phyloP scores from a whole-genome alignment of 129 eudicot genomes.

The Centella asiatica region DNA sequence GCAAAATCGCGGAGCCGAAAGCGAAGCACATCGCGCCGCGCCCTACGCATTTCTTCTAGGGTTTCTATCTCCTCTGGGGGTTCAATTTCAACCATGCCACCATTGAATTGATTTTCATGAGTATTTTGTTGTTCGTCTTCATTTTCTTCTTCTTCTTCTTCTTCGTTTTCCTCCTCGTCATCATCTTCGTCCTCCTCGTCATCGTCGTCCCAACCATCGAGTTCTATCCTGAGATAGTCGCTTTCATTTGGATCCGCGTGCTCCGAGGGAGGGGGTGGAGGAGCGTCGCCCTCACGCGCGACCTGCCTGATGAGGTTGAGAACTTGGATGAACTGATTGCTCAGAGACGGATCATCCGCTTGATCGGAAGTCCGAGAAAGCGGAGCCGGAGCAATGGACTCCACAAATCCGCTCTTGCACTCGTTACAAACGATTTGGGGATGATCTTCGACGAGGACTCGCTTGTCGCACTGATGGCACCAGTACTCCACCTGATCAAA shows the following conservation, averaged over 20 bases:
- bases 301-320: constrained; percentile 60
- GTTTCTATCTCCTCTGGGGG: neutral
- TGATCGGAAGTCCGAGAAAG: constrained; percentile 20
- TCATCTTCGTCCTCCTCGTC: constrained; percentile 36
- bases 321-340: constrained; percentile 54
- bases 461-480: constrained; percentile 85
- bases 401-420: constrained; percentile 82
- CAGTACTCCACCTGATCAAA: constrained; percentile 42
- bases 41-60: constrained; percentile 23
- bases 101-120: constrained; percentile 17
- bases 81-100: constrained; percentile 17
- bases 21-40: constrained; percentile 43
- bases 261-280: constrained; percentile 51
- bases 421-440: constrained; percentile 57
- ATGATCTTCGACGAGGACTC: constrained; percentile 69
- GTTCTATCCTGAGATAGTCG: constrained; percentile 61
- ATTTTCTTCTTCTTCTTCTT: constrained; percentile 18
- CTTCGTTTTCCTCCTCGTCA: constrained; percentile 21
- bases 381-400: constrained; percentile 31
- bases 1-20: constrained; percentile 34
- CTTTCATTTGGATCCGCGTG: constrained; percentile 34
- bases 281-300: constrained; percentile 52
- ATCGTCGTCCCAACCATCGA: constrained; percentile 60
- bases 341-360: constrained; percentile 27
- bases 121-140: constrained; percentile 18